These are phyloP conservation scores for Fusarium keratoplasticum DNA, from an alignment of 2,329 filamentous ascomycete genomes.

Conservation along the genomic window DNA sequence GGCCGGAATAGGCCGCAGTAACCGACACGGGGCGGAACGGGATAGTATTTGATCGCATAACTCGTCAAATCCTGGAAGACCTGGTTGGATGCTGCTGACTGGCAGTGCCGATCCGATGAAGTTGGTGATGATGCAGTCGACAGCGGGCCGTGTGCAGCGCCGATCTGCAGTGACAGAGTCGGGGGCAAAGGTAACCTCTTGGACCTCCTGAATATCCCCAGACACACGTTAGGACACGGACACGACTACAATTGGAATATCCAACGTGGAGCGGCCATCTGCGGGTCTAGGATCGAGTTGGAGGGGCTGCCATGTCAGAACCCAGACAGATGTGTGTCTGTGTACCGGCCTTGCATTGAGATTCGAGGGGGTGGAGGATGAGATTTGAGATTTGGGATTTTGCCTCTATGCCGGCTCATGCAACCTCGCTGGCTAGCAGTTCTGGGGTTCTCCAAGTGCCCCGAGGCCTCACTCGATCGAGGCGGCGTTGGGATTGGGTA, in stretches of 20 bases:
- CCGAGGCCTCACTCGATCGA: conserved; percentile 2
- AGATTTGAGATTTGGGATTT: conserved; percentile 25
- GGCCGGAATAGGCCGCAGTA: not conserved
- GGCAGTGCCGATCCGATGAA: conserved; percentile 9
- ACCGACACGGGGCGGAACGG: not conserved
- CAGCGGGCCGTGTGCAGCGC: not conserved
- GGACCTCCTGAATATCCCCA: conserved; percentile 2
- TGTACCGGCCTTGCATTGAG: conserved; percentile 12
- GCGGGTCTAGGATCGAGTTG: not conserved
- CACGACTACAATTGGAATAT: conserved; percentile 1
- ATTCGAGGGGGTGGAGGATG: conserved; percentile 16
- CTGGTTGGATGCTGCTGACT: conserved; percentile 1
- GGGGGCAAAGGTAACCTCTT: not conserved
- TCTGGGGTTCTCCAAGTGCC: not conserved
- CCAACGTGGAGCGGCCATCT: conserved; percentile 1
- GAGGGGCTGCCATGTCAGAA: conserved; percentile 8
- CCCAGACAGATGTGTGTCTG: not conserved
- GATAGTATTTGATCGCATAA: not conserved
- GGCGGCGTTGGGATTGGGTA: conserved; percentile 19
- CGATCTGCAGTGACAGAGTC: not conserved
- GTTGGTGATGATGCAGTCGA: conserved; percentile 4
- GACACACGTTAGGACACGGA: not conserved
- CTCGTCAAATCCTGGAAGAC: not conserved
- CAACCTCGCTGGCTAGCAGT: not conserved
- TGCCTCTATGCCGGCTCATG: conserved; percentile 16